Base-by-base conservation (phyloP, 192 early-diverging fungal genomes). In the Coemansia sp. region DNA sequence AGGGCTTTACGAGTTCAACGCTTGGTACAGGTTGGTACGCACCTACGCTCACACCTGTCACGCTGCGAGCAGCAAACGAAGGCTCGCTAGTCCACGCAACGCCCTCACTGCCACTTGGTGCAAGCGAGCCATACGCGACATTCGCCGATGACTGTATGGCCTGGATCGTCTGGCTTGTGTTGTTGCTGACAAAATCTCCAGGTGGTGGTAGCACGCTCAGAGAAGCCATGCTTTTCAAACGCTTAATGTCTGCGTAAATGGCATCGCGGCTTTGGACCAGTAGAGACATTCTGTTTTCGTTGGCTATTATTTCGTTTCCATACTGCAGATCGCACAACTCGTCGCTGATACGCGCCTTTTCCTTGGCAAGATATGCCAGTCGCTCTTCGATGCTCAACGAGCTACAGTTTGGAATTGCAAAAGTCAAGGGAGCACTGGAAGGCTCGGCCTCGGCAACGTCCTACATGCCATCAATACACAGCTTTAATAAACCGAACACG, bases 321-420 rank as follows among this genome's bases (percentile, higher is more conserved):
- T 74, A 70, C 68, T 80, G 74, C n/a, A 84, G 72, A 42, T 84
- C 83, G 21, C 70, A 80, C 20, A 84, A 79, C 12, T 38, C 48
- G 59, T 84, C 83, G 61, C 83, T 84, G 25, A 84, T 75, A 21
- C 72, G 65, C 11, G 83, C 77, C 68, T 84, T 84, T 38, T 74
- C 69, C 28, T 62, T 69, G 34, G 59, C 70, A 13, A 79, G 60
- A 58, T 33, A 61, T 7, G 57, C 71, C 7, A 79, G 37, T 20
- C 63, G 75, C 50, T 70, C 56, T 23, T 38, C 60, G 2, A 26
- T 18, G 21, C 36, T 50, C 20, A 42, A 3, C 21, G 35, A 14
- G 14, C 5, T 9, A 5, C 33, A 43, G 59, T 23, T 60, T 20
- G 39, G 8, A 2, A 35, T 20, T 48, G 42, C 9, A 18, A 41